These are phyloP conservation scores for Royoungia palumana DNA, from an alignment of 768 basidiomycete species.

Conservation along the genomic window DNA sequence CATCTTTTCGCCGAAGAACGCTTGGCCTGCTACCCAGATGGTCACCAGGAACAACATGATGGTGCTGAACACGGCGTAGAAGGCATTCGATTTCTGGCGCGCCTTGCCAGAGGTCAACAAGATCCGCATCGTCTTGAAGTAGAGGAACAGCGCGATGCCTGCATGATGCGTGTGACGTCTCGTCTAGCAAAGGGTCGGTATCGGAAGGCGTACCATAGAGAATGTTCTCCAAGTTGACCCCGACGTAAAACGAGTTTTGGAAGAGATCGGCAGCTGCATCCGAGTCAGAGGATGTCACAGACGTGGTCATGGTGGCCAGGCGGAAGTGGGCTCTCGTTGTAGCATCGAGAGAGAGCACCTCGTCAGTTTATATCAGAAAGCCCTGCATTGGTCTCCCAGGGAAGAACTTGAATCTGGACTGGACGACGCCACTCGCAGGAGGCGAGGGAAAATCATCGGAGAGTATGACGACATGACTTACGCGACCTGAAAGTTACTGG, in stretches of 20 bases:
- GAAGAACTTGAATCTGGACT: too few relatives aligned
- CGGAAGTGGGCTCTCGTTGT: too few relatives aligned
- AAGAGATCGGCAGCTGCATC: neutral
- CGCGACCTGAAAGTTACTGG: too few relatives aligned
- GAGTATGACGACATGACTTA: too few relatives aligned
- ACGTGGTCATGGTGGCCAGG: too few relatives aligned
- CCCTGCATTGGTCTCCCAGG: too few relatives aligned
- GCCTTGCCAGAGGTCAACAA: neutral
- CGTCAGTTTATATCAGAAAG: too few relatives aligned
- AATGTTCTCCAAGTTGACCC: conserved; percentile 9
- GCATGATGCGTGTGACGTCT: neutral
- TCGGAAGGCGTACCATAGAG: conserved; percentile 5
- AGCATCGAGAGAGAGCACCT: too few relatives aligned
- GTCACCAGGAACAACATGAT: conserved; percentile 26
- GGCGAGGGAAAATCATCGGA: too few relatives aligned
- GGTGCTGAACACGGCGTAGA: conserved; percentile 9
- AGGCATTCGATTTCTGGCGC: neutral
- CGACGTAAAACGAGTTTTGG: conserved; percentile 13
- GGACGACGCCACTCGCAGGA: too few relatives aligned
- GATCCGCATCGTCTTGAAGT: conserved; percentile 2
- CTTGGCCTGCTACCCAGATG: conserved; percentile 17
- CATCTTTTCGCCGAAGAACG: conserved; percentile 24
- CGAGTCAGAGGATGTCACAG: too few relatives aligned
- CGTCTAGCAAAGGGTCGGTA: too few relatives aligned
- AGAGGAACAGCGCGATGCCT: conserved; percentile 8